Evolutionary conservation across 2,329 filamentous ascomycete genomes (phyloP), one percentile per base, ranked within the genome.

Genomic region (Magnaporthales sp.): DNA sequence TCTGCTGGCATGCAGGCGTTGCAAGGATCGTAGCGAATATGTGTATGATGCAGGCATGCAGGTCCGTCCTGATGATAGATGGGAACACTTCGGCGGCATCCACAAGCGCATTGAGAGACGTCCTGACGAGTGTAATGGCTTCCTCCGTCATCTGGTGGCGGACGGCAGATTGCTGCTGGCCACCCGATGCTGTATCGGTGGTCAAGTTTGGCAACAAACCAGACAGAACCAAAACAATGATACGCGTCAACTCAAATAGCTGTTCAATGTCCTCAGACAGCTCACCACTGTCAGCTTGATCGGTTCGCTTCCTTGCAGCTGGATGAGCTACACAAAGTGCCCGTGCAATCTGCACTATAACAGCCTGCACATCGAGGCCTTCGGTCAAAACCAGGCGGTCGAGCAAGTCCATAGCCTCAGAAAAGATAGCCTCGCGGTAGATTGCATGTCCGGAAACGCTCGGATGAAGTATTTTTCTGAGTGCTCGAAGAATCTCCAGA

Each of bases 221-320:
- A 0, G 93, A 91, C 30, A 99, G 83, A 1, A 98, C 94, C 9
- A 99, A 83, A 19, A 98, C 94, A 69, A 98, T 97, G 74, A 97
- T 97, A 70, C 95, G 87, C 0, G 95, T 99, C 62, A 99, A 83
- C 77, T 99, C 95, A 73, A 99, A 99, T 0, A 99, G 84, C 77
- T 99, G 95, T 74, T 99, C 95, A 69, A 99, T 97, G 74, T 99
- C 95, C 73, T 99, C 95, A 0, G 92, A 96, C 11, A 99, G 81
- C 75, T 95, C 90, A 19, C 89, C 89, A 65, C 93, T 91, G 22
- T 65, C 64, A 15, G 27, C 15, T 26, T 54, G 38, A 54, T 65
- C 63, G 11, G 63, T 27, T 63, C 86, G 83, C 71, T 86, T 87
- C 69, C 91, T 87, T 2, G 95, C 94, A 1, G 93, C 96, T 2